Evolutionary conservation across 257 asterid genomes (phyloP).

Genomic region (Thymus quinquecostatus): DNA sequence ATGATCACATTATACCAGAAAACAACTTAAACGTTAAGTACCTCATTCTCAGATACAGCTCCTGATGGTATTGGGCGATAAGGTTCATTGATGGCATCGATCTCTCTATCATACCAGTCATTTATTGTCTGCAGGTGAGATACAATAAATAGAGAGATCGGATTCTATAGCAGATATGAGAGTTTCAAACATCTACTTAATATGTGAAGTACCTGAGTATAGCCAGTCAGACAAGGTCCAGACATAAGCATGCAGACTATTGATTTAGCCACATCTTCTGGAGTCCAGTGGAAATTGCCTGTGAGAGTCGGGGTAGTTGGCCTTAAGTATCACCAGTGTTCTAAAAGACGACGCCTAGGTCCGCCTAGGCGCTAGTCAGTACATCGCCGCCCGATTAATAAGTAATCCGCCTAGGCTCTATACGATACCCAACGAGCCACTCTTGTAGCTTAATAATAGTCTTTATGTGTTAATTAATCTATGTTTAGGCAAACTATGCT

Average conservation of each 20-base stretch:
- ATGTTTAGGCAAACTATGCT: no score
- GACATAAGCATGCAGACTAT: slow-evolving; percentile 92
- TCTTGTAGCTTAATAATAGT: no score
- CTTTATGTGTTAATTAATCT: no score
- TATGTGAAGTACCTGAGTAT: slow-evolving; percentile 71
- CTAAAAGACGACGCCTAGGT: no score
- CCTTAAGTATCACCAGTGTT: no score
- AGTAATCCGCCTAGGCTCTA: no score
- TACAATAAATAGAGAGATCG: slow-evolving; percentile 16
- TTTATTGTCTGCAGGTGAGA: slow-evolving; percentile 66
- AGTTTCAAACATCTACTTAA: slow-evolving; percentile 7
- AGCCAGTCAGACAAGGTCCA: slow-evolving; percentile 94
- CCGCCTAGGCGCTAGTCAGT: no score
- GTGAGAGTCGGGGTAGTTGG: slow-evolving; percentile 21
- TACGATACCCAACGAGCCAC: no score
- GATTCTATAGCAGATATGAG: slow-evolving; percentile 26
- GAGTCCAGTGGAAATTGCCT: slow-evolving; percentile 93
- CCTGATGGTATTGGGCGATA: slow-evolving; percentile 98
- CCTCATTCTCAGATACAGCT: slow-evolving; percentile 82
- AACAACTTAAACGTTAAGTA: slow-evolving; percentile 33
- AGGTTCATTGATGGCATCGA: slow-evolving; percentile 95
- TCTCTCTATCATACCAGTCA: slow-evolving; percentile 98
- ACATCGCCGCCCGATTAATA: no score
- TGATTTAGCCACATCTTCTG: slow-evolving; percentile 87
- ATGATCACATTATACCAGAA: slow-evolving; percentile 19